Evolutionary conservation across 352 stramenopile species (phyloP).

Genomic region (Phytophthora foliorum): DNA sequence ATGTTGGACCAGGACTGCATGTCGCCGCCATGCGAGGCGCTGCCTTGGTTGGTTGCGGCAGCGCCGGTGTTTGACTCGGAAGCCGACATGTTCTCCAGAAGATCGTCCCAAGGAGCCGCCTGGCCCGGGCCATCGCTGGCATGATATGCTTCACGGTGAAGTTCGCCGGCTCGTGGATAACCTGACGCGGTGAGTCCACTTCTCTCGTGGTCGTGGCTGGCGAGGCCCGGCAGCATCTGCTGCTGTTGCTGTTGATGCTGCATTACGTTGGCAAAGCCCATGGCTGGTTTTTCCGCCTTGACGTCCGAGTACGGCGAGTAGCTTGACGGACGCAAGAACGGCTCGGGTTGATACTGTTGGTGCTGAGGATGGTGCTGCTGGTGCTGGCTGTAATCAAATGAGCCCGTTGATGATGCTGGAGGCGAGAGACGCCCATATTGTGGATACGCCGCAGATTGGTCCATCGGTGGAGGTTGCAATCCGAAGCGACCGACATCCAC

Average conservation of each 20-base stretch:
- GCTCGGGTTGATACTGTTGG: constrained; percentile 34
- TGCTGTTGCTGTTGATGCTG: constrained; percentile 34
- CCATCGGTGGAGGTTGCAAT: constrained; percentile 31
- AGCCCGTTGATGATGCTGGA: constrained; percentile 17
- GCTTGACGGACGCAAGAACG: constrained; percentile 33
- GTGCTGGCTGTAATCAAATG: constrained; percentile 44
- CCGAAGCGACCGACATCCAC: constrained; percentile 37
- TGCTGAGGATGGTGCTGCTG: constrained; percentile 23
- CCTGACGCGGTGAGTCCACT: constrained; percentile 21
- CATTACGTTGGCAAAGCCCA: constrained; percentile 34
- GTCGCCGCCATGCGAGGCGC: constrained; percentile 49
- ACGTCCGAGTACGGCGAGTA: constrained; percentile 33
- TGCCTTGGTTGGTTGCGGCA: constrained; percentile 24
- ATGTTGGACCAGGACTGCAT: constrained; percentile 82
- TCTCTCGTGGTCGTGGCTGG: constrained; percentile 24
- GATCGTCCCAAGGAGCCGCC: constrained; percentile 69
- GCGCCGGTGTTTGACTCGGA: constrained; percentile 32
- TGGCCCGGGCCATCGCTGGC: constrained; percentile 15
- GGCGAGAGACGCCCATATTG: constrained; percentile 42
- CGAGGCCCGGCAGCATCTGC: constrained; percentile 27
- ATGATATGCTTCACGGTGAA: constrained; percentile 34
- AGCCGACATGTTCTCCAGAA: constrained; percentile 80
- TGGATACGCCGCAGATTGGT: constrained; percentile 35
- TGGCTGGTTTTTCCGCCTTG: constrained; percentile 33
- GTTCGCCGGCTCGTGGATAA: constrained; percentile 29